Conservation (phyloP, 1,139 yeast species). For the Taphrina confusa region DNA sequence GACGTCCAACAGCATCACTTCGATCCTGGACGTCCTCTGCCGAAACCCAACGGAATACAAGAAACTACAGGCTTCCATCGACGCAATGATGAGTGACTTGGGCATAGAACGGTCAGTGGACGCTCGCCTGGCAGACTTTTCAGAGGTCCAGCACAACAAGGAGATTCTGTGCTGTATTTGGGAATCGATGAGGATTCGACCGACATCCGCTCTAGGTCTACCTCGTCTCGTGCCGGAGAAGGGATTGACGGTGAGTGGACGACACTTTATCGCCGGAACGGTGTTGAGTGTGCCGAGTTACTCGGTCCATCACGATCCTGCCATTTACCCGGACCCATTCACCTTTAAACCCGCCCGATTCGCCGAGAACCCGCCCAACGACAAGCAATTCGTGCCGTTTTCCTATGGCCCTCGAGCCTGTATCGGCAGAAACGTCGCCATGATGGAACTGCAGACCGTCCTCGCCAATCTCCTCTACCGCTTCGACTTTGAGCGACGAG, state of each 20-base stretch:
- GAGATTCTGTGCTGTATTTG: constrained; percentile 4
- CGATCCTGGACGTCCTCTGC: constrained; percentile 29
- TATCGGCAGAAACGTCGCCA: constrained; percentile 32
- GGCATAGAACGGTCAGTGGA: constrained; percentile 12
- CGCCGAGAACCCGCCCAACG: constrained; percentile 43
- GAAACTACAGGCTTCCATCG: constrained; percentile 10
- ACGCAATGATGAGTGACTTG: constrained; percentile 17
- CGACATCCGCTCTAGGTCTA: constrained; percentile 27
- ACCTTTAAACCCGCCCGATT: constrained; percentile 64
- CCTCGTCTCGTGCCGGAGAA: constrained; percentile 28
- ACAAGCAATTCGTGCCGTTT: constrained; percentile 29
- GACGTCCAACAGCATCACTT: constrained; percentile 22
- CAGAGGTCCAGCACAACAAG: constrained; percentile 29
- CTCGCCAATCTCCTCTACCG: constrained; percentile 28
- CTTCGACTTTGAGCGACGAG: constrained; percentile 17
- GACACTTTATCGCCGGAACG: constrained; percentile 16
- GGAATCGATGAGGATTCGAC: constrained; percentile 24
- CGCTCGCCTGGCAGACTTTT: constrained; percentile 10
- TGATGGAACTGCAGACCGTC: constrained; percentile 30
- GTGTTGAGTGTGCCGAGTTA: constrained; percentile 44
- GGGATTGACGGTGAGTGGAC: constrained; percentile 24
- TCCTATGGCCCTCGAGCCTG: constrained; percentile 33
- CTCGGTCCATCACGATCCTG: constrained; percentile 59
- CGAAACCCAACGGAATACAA: constrained; percentile 15
- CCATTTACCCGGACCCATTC: constrained; percentile 56